These are phyloP conservation scores for Pseudonitzschia multiseries DNA, from an alignment of 108 stramenopile genomes.

Conservation along the genomic window DNA sequence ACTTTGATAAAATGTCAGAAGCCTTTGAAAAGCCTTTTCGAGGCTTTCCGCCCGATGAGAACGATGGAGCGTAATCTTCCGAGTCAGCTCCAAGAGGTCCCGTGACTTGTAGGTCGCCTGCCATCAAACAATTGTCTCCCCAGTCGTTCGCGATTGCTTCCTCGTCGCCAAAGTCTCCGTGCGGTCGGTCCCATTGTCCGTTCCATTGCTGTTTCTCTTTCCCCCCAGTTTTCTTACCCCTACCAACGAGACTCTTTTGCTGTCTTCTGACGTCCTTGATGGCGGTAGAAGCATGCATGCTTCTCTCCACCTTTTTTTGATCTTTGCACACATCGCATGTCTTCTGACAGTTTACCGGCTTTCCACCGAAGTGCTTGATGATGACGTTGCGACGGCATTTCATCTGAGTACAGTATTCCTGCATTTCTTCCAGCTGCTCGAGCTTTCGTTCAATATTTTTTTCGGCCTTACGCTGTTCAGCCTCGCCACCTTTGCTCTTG, in stretches of 20 bases:
- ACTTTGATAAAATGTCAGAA: constrained; percentile 52
- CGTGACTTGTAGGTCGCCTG: constrained; percentile 29
- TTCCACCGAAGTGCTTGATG: constrained; percentile 76
- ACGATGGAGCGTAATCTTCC: background rate
- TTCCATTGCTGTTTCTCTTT: constrained; percentile 34
- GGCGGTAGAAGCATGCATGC: constrained; percentile 33
- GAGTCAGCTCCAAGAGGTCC: constrained; percentile 13
- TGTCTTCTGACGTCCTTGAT: constrained; percentile 22
- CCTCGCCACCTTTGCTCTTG: constrained; percentile 35
- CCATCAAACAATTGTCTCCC: constrained; percentile 33
- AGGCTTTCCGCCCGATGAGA: background rate
- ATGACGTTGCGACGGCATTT: constrained; percentile 71
- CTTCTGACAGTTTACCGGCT: constrained; percentile 46
- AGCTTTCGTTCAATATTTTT: constrained; percentile 37
- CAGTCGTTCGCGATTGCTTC: constrained; percentile 32
- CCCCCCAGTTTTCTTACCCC: background rate
- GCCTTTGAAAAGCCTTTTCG: constrained; percentile 53
- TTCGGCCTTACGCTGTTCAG: constrained; percentile 19
- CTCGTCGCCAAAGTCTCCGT: constrained; percentile 36
- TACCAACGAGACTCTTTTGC: background rate
- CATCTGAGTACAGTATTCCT: constrained; percentile 60
- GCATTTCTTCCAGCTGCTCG: constrained; percentile 66
- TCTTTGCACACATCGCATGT: constrained; percentile 79
- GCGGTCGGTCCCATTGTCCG: constrained; percentile 47
- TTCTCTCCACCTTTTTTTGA: constrained; percentile 50